A percentile compares a stretch with the other conserved stretches of the same genome.
Conservation (phyloP, 1,284 basidiomycete species). For the Leucoagaricus sp. region DNA sequence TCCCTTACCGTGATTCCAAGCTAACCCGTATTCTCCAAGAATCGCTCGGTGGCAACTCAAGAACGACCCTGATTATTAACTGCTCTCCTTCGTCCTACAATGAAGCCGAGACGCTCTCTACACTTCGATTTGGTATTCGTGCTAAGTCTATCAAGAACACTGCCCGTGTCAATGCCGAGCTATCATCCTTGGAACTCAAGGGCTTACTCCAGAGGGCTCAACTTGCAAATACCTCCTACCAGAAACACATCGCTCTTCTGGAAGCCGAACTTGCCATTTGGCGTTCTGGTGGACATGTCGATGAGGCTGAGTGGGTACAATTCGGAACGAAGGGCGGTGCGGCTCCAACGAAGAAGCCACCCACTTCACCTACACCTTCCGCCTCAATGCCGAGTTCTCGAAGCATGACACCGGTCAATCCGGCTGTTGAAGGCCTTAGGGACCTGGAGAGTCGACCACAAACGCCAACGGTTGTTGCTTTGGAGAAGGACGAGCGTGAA, state of each 20-base stretch:
- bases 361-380: constrained; percentile 63
- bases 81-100: constrained; percentile 98
- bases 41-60: constrained; percentile 97
- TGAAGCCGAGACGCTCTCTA: constrained; percentile 95
- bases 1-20: constrained; percentile 99
- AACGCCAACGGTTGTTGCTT: constrained; percentile 81
- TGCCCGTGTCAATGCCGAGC: constrained; percentile 96
- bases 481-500: constrained; percentile 97
- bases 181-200: constrained; percentile 96
- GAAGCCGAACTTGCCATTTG: constrained; percentile 93
- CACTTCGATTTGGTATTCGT: constrained; percentile 97
- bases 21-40: constrained; percentile 99
- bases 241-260: constrained; percentile 87
- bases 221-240: constrained; percentile 79
- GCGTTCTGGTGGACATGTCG: constrained; percentile 88
- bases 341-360: constrained; percentile 56
- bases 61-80: constrained; percentile 99
- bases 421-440: constrained; percentile 75
- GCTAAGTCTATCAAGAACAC: constrained; percentile 99
- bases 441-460: constrained; percentile 81
- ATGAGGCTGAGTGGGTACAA: constrained; percentile 83
- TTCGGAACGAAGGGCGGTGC: constrained; percentile 62
- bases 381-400: constrained; percentile 59
- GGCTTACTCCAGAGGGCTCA: constrained; percentile 89
- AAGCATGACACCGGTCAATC: constrained; percentile 84